These are phyloP conservation scores for Trichoderma gamsii DNA, from an alignment of 495 filamentous ascomycete species.

Conservation along the genomic window DNA sequence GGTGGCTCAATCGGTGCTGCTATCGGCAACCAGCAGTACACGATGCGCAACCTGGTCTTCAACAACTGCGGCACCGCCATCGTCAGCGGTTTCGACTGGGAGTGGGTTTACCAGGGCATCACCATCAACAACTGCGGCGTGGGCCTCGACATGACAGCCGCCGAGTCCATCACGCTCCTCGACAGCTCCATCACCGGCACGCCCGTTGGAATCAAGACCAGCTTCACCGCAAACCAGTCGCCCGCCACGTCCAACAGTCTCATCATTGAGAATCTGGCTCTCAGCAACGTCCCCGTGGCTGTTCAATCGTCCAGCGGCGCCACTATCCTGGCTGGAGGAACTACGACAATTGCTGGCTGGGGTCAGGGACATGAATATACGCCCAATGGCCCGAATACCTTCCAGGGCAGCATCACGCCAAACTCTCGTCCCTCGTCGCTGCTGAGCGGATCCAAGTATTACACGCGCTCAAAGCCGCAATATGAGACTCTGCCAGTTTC, in stretches of 20 bases:
- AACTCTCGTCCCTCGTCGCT: constrained; percentile 34
- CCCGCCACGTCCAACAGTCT: constrained; percentile 45
- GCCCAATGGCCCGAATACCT: constrained; percentile 34
- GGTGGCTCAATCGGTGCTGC: constrained; percentile 59
- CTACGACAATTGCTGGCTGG: constrained; percentile 43
- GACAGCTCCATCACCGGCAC: constrained; percentile 73
- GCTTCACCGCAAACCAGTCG: constrained; percentile 42
- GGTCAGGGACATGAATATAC: constrained; percentile 38
- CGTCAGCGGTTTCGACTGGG: constrained; percentile 46
- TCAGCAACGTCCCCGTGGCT: constrained; percentile 50
- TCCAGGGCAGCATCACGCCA: constrained; percentile 32
- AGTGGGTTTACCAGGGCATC: constrained; percentile 64
- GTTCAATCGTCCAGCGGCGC: constrained; percentile 42
- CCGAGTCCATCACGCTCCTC: constrained; percentile 68
- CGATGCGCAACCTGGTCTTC: constrained; percentile 65
- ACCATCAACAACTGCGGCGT: constrained; percentile 56
- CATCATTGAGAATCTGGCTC: constrained; percentile 59
- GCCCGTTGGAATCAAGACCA: constrained; percentile 43
- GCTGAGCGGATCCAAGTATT: constrained; percentile 36
- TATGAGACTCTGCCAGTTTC: constrained; percentile 51
- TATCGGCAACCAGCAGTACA: constrained; percentile 78
- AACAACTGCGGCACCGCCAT: constrained; percentile 50
- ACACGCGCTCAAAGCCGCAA: constrained; percentile 65
- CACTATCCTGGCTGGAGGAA: constrained; percentile 53
- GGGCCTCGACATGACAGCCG: constrained; percentile 62